These are phyloP conservation scores for Vaccinium vitisidaea DNA, from an alignment of 148 eudicot genomes.

Conservation along the genomic window DNA sequence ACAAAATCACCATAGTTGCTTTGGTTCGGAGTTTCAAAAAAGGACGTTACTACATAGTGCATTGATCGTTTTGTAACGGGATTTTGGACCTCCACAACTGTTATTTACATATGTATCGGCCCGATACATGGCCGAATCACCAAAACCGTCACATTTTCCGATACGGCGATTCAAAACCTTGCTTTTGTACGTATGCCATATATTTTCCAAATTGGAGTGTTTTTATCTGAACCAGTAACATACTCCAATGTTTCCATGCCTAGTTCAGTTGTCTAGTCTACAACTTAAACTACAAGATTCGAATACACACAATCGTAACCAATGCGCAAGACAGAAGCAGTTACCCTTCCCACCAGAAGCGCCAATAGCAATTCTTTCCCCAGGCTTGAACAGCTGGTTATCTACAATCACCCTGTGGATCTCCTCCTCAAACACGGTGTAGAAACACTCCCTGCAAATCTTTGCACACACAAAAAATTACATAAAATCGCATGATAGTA, in stretches of 20 bases:
- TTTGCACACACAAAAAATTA: conserved; percentile 15
- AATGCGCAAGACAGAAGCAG: not conserved
- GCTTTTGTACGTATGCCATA: too few relatives aligned
- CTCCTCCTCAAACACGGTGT: conserved; percentile 83
- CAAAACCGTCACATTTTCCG: too few relatives aligned
- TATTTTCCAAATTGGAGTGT: not conserved
- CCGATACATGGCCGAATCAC: too few relatives aligned
- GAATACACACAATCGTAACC: not conserved
- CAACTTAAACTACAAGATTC: not conserved
- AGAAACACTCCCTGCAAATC: conserved; percentile 97
- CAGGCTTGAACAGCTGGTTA: conserved; percentile 75
- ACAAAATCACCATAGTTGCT: too few relatives aligned
- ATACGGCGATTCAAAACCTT: too few relatives aligned
- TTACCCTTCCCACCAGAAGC: conserved; percentile 99
- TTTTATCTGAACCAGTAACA: not conserved
- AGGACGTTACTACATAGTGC: too few relatives aligned
- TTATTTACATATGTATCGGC: too few relatives aligned
- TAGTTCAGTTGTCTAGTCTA: not conserved
- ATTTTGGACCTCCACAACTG: too few relatives aligned
- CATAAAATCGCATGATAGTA: not conserved
- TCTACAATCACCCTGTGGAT: conserved; percentile 73
- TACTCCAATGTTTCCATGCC: not conserved
- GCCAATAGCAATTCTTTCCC: conserved; percentile 89
- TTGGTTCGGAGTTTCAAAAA: too few relatives aligned
- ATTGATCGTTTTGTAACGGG: too few relatives aligned